phyloP scores from a whole-genome alignment of 306 rosid species.

The Trifolium pratense region DNA sequence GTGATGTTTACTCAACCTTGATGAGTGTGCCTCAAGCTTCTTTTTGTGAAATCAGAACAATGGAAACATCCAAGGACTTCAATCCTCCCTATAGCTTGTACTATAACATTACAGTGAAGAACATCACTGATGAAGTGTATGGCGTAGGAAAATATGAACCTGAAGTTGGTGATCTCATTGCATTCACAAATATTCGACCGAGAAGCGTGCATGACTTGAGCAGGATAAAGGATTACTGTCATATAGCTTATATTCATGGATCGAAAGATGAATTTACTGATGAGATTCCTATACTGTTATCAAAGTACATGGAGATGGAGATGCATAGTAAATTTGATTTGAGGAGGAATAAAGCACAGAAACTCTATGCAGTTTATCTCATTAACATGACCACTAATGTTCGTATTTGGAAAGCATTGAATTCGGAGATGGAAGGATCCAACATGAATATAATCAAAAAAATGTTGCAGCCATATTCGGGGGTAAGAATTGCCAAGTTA shows the following conservation, averaged over 20 bases:
- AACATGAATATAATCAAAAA: conserved; percentile 34
- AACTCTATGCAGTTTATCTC: conserved; percentile 43
- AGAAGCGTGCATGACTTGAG: conserved; percentile 46
- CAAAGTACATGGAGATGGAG: conserved; percentile 14
- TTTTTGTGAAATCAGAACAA: conserved; percentile 38
- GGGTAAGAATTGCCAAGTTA: conserved; percentile 40
- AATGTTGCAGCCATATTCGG: conserved; percentile 46
- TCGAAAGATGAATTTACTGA: conserved; percentile 17
- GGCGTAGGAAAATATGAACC: conserved; percentile 47
- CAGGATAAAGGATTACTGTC: conserved; percentile 36
- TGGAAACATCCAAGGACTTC: neutral
- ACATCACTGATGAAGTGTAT: neutral
- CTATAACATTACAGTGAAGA: conserved; percentile 35
- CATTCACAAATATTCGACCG: conserved; percentile 51
- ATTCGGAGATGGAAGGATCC: conserved; percentile 27
- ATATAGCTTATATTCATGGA: conserved; percentile 45
- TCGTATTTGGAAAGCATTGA: conserved; percentile 51
- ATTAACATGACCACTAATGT: conserved; percentile 44
- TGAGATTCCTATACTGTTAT: conserved; percentile 38
- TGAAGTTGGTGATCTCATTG: conserved; percentile 58
- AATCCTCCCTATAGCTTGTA: conserved; percentile 21
- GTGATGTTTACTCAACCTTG: conserved; percentile 52
- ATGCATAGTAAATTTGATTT: neutral
- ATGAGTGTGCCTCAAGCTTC: conserved; percentile 44
- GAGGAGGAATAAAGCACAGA: conserved; percentile 16